These are phyloP conservation scores for Alternaria hordeiaustralica DNA, from an alignment of 2,329 filamentous ascomycete species.

Conservation along the genomic window DNA sequence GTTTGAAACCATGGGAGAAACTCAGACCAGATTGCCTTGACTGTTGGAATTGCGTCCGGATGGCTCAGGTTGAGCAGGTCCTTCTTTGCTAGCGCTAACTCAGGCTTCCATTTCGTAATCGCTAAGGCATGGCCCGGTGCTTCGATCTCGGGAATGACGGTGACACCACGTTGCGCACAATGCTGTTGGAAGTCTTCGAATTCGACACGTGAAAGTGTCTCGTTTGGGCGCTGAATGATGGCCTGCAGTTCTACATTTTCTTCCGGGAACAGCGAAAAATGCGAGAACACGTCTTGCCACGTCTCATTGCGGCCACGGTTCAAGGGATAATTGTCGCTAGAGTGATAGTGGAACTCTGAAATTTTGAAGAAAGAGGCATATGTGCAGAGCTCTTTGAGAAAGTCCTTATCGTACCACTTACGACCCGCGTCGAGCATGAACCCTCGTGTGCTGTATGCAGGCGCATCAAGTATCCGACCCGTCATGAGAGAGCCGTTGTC, in stretches of 20 bases:
- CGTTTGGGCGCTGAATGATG: constrained; percentile 45
- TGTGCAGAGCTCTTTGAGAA: constrained; percentile 54
- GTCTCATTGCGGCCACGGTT: constrained; percentile 57
- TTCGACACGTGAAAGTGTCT: constrained; percentile 42
- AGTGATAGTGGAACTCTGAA: constrained; percentile 59
- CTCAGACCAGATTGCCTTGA: constrained; percentile 48
- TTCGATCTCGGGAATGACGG: constrained; percentile 48
- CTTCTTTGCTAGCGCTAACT: constrained; percentile 45
- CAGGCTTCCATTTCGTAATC: constrained; percentile 50
- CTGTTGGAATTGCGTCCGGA: constrained; percentile 44
- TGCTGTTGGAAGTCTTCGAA: constrained; percentile 46
- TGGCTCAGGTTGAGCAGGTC: constrained; percentile 47
- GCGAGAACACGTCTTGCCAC: constrained; percentile 55
- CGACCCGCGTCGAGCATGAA: constrained; percentile 55
- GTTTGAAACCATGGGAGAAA: constrained; percentile 50
- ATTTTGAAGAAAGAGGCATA: constrained; percentile 58
- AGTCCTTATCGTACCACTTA: constrained; percentile 53
- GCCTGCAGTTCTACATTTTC: constrained; percentile 39
- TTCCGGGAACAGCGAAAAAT: constrained; percentile 53
- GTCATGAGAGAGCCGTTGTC: constrained; percentile 41
- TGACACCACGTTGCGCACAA: constrained; percentile 46
- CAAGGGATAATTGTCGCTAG: constrained; percentile 58
- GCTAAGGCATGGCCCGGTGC: constrained; percentile 46
- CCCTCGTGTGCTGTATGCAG: constrained; percentile 54
- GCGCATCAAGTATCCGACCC: constrained; percentile 47